These are phyloP conservation scores for Ascochyta rabiei DNA, from an alignment of 2,329 filamentous ascomycete genomes.

Conservation along the genomic window DNA sequence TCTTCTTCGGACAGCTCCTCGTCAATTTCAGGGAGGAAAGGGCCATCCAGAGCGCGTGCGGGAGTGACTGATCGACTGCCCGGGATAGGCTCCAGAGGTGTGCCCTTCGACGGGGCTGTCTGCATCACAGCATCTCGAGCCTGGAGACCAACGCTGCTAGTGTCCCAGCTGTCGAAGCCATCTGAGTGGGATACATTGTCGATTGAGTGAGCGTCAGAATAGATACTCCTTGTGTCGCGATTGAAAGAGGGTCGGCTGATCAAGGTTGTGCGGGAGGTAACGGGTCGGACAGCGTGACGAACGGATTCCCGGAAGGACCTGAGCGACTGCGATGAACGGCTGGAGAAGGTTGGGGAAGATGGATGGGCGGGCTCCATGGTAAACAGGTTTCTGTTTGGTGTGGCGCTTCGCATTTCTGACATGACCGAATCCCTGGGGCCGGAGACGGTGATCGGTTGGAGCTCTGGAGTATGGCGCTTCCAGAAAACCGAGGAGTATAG, in stretches of 20 bases:
- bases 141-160: constrained; percentile 68
- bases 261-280: constrained; percentile 46
- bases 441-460: constrained; percentile 28
- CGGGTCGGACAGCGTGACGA: constrained; percentile 47
- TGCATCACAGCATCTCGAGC: constrained; percentile 57
- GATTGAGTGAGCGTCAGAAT: constrained; percentile 43
- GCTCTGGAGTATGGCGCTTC: constrained; percentile 25
- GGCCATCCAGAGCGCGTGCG: constrained; percentile 62
- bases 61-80: constrained; percentile 70
- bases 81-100: constrained; percentile 73
- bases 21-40: constrained; percentile 44
- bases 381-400: constrained; percentile 33
- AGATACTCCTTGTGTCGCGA: constrained; percentile 41
- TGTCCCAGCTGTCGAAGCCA: constrained; percentile 78
- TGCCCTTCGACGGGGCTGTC: constrained; percentile 49
- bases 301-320: constrained; percentile 46
- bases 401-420: constrained; percentile 39
- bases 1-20: constrained; percentile 30
- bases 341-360: constrained; percentile 43
- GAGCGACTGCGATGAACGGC: constrained; percentile 43
- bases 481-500: constrained; percentile 40
- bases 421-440: constrained; percentile 45
- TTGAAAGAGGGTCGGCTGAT: constrained; percentile 40
- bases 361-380: constrained; percentile 31
- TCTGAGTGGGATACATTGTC: constrained; percentile 55